Evolutionary conservation across 768 basidiomycete species (phyloP).

Genomic region (Rubroboletus pulcherrimus): DNA sequence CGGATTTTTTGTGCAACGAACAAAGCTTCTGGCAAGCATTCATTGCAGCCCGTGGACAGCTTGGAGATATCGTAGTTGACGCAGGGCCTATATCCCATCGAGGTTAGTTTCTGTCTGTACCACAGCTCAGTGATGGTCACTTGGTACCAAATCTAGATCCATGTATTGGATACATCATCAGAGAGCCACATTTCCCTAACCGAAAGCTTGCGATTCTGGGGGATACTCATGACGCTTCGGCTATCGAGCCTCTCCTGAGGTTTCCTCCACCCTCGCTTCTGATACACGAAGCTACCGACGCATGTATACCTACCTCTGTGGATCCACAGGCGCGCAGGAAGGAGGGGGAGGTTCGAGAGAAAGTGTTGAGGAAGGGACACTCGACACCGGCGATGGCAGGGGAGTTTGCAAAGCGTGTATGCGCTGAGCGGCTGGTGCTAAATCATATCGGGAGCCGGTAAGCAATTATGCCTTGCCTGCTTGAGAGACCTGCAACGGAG

Average conservation of each 20-base stretch:
- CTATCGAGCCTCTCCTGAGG: constrained; percentile 53
- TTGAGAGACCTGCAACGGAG: not conserved
- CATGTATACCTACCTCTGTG: constrained; percentile 55
- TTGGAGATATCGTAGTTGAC: constrained; percentile 52
- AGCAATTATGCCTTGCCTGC: constrained; percentile 8
- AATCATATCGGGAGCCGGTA: constrained; percentile 79
- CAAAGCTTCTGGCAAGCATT: constrained; percentile 70
- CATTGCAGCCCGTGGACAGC: constrained; percentile 34
- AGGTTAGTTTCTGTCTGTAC: constrained; percentile 40
- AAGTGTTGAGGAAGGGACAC: constrained; percentile 66
- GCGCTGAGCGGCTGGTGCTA: constrained; percentile 59
- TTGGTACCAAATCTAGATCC: constrained; percentile 47
- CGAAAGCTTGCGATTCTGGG: constrained; percentile 76
- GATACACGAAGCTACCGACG: constrained; percentile 84
- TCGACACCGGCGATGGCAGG: constrained; percentile 80
- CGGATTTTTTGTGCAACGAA: constrained; percentile 49
- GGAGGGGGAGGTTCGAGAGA: constrained; percentile 41
- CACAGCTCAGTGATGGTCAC: not conserved
- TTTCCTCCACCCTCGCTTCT: constrained; percentile 57
- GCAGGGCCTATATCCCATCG: constrained; percentile 77
- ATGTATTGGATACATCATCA: constrained; percentile 76
- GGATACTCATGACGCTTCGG: constrained; percentile 66
- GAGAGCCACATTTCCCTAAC: constrained; percentile 45
- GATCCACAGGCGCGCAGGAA: constrained; percentile 46
- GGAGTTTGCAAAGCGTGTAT: constrained; percentile 58